These are phyloP conservation scores for Leishmania tropica DNA, from an alignment of 208 protist genomes.

Conservation along the genomic window DNA sequence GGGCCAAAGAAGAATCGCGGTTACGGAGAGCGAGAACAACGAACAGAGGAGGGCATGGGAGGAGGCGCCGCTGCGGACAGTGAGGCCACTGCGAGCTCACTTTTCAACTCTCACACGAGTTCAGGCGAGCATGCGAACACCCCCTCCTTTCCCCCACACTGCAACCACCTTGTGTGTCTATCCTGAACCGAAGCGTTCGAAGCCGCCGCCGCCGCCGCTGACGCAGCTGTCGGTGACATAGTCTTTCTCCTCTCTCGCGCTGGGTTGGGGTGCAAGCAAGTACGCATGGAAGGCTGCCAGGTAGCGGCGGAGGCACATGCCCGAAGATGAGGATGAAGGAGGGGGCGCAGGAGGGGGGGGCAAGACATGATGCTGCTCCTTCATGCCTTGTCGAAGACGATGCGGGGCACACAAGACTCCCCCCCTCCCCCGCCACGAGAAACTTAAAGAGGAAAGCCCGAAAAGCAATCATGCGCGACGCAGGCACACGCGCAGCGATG, in stretches of 20 bases:
- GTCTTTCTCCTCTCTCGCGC: not conserved
- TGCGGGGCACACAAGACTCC: not conserved
- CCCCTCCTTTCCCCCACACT: too few species aligned
- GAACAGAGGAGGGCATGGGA: not conserved
- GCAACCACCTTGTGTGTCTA: not conserved
- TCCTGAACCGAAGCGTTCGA: not conserved
- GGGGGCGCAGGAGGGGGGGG: not conserved
- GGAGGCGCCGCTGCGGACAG: not conserved
- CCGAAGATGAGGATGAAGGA: not conserved
- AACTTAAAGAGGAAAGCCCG: not conserved
- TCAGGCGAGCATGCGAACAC: not conserved
- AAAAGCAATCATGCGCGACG: not conserved
- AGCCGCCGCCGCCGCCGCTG: not conserved
- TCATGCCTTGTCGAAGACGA: not conserved
- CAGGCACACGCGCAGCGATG: not conserved
- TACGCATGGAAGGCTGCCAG: not conserved
- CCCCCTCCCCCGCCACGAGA: not conserved
- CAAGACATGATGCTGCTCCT: not conserved
- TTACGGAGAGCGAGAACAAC: too few species aligned
- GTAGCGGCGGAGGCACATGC: not conserved
- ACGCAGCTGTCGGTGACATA: not conserved
- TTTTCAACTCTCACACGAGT: not conserved
- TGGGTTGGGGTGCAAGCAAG: not conserved
- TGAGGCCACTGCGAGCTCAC: not conserved
- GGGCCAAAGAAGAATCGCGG: not conserved